Base-by-base conservation (phyloP, 768 basidiomycete genomes). In the Lactarius psammicola region DNA sequence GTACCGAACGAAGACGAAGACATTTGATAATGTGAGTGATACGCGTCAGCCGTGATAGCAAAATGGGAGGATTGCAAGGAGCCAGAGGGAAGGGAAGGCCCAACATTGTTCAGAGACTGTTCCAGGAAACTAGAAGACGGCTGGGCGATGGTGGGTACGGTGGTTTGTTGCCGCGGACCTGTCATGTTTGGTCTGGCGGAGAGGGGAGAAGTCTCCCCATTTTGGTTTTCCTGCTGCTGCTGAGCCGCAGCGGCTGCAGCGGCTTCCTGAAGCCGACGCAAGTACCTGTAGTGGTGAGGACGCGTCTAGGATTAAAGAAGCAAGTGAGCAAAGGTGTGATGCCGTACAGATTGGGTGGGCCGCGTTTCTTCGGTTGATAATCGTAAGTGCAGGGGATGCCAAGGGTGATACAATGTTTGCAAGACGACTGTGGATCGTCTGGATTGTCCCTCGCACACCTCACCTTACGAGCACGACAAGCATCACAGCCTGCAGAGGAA, bases 331-430 rank as follows among this genome's bases (percentile, higher is more conserved):
- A n/a, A 57, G 53, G 31, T 10, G 57, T n/a, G 36, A 33, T 10
- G 33, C 73, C 87, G 76, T 76, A 95, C 90, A 94, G 80, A 76
- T 95, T 95, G 2, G 94, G 94, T 3, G 94, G 94, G 0, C 94
- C 94, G 63, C 94, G 81, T 76, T 95, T 95, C 81, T 94, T 94
- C 23, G 94, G 94, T 74, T 92, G 90, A 74, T 95, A 95, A 73
- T 93, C 90, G 71, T 95, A 96, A 1, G 90, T 94, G 75, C 94
- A 95, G 6, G 87, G 84, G 57, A 94, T 89, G 23, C 86, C 88
- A 58, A 95, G 85, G 0, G 88, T 83, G 70, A 89, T 80, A 74
- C 92, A 95, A 73, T 94, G 92, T 74, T 91, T 94, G 88, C 92
- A 94, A 9, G 88, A 81, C 69, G 86, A 86, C 75, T 87, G 89